Percentiles rank a stretch among this genome's conserved stretches.
Conservation (phyloP, 805 yeast genomes). For the Saccharomycopsis sp. region DNA sequence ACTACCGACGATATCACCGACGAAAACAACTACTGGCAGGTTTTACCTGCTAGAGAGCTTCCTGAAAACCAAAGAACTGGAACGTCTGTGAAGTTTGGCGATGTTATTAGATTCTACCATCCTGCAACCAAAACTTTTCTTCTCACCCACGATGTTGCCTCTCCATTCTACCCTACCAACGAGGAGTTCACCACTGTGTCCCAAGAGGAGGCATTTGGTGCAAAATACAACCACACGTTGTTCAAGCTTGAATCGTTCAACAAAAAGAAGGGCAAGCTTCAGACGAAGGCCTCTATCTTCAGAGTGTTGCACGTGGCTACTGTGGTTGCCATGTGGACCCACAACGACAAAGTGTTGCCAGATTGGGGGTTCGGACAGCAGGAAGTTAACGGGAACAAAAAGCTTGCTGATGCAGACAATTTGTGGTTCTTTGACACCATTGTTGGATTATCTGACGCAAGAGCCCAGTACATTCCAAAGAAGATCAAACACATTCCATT, state of each 20-base stretch:
- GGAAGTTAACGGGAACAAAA: constrained; percentile 93
- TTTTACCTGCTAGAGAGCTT: constrained; percentile 54
- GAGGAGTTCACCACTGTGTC: constrained; percentile 82
- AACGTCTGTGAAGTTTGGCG: constrained; percentile 60
- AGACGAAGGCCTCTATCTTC: constrained; percentile 64
- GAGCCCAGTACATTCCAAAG: constrained; percentile 62
- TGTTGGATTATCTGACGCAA: constrained; percentile 52
- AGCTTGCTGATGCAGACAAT: constrained; percentile 57
- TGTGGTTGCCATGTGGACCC: constrained; percentile 92
- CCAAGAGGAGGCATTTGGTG: constrained; percentile 49
- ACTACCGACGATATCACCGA: constrained; percentile 30
- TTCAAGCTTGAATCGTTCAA: constrained; percentile 64
- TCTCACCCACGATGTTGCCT: constrained; percentile 92
- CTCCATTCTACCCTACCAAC: constrained; percentile 86
- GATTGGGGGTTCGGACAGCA: constrained; percentile 93
- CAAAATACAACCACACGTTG: constrained; percentile 63
- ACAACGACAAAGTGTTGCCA: constrained; percentile 74
- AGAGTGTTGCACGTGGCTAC: constrained; percentile 78
- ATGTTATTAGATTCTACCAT: constrained; percentile 73
- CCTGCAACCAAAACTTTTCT: constrained; percentile 71
- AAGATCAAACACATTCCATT: constrained; percentile 59
- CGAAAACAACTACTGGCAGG: constrained; percentile 78
- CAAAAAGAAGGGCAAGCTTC: constrained; percentile 45
- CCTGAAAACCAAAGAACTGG: constrained; percentile 34
- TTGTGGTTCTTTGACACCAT: constrained; percentile 74